A percentile compares a stretch with the other conserved stretches of the same genome.
Conservation (phyloP, 768 basidiomycete species). For the Tricholoma saponaceum region DNA sequence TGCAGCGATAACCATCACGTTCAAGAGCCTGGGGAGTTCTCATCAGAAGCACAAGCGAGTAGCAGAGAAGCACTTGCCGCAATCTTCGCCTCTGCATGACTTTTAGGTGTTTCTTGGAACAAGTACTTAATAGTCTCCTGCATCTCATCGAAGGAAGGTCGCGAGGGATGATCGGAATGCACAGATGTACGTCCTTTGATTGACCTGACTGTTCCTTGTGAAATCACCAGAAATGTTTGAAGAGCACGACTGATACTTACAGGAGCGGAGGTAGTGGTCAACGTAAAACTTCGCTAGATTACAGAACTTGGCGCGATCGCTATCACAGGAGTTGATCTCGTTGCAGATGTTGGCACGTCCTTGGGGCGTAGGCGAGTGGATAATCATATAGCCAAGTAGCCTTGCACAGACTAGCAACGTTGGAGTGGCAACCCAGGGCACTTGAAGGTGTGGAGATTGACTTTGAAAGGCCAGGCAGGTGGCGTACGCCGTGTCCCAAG, state of each 20-base stretch:
- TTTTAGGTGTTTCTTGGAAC: neutral
- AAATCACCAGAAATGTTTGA: too few relatives aligned
- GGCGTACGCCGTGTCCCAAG: too few relatives aligned
- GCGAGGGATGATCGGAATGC: neutral
- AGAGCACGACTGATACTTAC: too few relatives aligned
- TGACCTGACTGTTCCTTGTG: constrained; percentile 9
- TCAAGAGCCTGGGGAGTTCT: constrained; percentile 5
- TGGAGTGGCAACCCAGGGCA: too few relatives aligned
- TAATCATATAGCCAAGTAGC: constrained; percentile 11
- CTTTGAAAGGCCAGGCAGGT: too few relatives aligned
- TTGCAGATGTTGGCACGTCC: neutral
- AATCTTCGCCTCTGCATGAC: constrained; percentile 1
- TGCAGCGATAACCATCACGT: constrained; percentile 10
- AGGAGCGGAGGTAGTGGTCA: constrained; percentile 3
- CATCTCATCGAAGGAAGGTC: neutral
- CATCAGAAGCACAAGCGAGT: neutral
- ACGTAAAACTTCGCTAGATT: constrained; percentile 2
- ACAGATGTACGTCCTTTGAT: neutral
- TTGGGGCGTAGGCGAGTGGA: constrained; percentile 4
- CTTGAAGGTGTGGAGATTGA: too few relatives aligned
- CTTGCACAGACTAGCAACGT: neutral
- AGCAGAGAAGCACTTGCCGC: neutral
- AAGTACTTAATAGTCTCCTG: neutral
- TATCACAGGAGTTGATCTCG: constrained; percentile 3
- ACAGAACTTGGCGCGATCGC: neutral